phyloP scores from a whole-genome alignment of 768 basidiomycete genomes.

The Amanita rubescens region DNA sequence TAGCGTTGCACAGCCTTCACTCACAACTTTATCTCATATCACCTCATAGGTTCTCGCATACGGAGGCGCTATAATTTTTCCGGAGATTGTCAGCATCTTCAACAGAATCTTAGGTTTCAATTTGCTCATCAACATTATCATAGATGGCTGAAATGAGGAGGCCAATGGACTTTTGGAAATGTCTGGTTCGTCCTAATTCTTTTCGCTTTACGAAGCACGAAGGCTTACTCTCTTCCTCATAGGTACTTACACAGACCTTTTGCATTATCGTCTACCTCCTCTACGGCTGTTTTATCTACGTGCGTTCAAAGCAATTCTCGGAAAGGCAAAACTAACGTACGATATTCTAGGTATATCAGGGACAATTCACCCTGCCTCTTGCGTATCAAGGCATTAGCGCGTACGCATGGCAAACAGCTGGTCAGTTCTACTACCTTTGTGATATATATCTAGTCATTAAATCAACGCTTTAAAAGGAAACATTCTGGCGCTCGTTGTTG shows the following conservation, averaged over 20 bases:
- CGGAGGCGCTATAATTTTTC: slow-evolving; percentile 43
- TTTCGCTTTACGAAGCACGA: neutral
- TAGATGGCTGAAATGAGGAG: slow-evolving; percentile 61
- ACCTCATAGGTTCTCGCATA: slow-evolving; percentile 44
- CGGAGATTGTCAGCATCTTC: slow-evolving; percentile 28
- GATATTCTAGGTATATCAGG: slow-evolving; percentile 41
- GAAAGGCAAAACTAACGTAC: neutral
- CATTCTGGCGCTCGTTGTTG: slow-evolving; percentile 39
- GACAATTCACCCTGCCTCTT: slow-evolving; percentile 47
- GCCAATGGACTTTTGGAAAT: slow-evolving; percentile 65
- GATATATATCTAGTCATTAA: neutral
- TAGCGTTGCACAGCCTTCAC: neutral
- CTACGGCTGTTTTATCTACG: slow-evolving; percentile 45
- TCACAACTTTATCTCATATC: neutral
- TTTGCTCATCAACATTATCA: slow-evolving; percentile 16
- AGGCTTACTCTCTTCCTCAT: neutral
- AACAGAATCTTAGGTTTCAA: neutral
- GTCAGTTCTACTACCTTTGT: slow-evolving; percentile 15
- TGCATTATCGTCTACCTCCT: slow-evolving; percentile 48
- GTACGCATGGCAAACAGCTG: slow-evolving; percentile 40
- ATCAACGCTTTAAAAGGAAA: slow-evolving; percentile 26
- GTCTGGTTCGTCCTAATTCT: slow-evolving; percentile 33
- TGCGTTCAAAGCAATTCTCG: slow-evolving; percentile 11
- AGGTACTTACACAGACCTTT: slow-evolving; percentile 38
- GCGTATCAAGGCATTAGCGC: slow-evolving; percentile 40